Evolutionary conservation across 2,329 filamentous ascomycete genomes (phyloP).

Genomic region (Fusarium devonianum): DNA sequence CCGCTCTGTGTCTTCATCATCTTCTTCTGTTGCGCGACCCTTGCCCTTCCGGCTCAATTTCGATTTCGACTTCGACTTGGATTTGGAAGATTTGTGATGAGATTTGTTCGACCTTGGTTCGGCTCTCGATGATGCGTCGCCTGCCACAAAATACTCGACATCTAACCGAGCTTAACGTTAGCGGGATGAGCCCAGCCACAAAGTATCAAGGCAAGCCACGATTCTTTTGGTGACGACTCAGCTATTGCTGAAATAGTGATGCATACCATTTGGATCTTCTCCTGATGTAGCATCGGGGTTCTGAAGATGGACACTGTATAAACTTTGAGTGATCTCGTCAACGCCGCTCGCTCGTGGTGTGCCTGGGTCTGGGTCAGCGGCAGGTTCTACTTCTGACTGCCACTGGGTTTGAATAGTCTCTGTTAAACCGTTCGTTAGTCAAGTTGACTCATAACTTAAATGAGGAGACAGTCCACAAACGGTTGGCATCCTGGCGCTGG

Average conservation of each 20-base stretch:
- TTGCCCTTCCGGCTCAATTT: slow-evolving; percentile 36
- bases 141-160: slow-evolving; percentile 30
- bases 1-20: slow-evolving; percentile 25
- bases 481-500: slow-evolving; percentile 39
- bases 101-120: slow-evolving; percentile 20
- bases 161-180: slow-evolving; percentile 21
- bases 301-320: slow-evolving; percentile 32
- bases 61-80: slow-evolving; percentile 28
- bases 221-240: not conserved
- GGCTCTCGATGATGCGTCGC: slow-evolving; percentile 20
- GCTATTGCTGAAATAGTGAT: not conserved
- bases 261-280: slow-evolving; percentile 36
- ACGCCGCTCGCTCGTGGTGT: slow-evolving; percentile 37
- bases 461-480: slow-evolving; percentile 28
- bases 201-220: not conserved
- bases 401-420: slow-evolving; percentile 40
- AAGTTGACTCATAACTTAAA: not conserved
- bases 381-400: slow-evolving; percentile 22
- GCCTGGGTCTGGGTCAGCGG: slow-evolving; percentile 23
- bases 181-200: not conserved
- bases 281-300: slow-evolving; percentile 20
- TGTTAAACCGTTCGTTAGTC: slow-evolving; percentile 23
- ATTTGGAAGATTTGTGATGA: slow-evolving; percentile 29
- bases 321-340: slow-evolving; percentile 35
- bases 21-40: slow-evolving; percentile 22